Conservation (phyloP, 2,329 filamentous ascomycete species). For the Calonectria hawksworthii region DNA sequence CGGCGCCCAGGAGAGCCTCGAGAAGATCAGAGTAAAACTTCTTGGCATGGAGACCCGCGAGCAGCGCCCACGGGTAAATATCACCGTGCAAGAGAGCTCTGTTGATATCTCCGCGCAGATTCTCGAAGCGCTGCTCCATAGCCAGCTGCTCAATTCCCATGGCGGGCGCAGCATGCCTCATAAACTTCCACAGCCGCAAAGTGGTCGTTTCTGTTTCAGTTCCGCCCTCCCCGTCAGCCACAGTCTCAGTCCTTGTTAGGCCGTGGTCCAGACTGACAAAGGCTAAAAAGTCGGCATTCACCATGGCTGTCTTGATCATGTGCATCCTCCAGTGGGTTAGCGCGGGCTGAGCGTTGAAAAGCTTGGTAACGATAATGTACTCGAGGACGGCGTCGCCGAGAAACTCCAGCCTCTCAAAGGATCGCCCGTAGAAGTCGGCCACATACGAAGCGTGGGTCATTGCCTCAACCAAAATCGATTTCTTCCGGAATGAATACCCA, state of each 20-base stretch:
- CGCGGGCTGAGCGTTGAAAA: conserved; percentile 64
- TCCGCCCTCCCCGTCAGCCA: conserved; percentile 30
- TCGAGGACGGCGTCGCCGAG: conserved; percentile 90
- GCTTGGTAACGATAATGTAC: conserved; percentile 75
- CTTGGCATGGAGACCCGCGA: conserved; percentile 74
- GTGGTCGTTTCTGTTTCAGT: conserved; percentile 36
- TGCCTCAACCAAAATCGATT: conserved; percentile 80
- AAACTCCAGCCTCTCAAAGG: conserved; percentile 85
- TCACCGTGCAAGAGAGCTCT: conserved; percentile 62
- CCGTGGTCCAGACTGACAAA: conserved; percentile 75
- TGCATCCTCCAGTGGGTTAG: conserved; percentile 76
- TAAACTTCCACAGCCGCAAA: conserved; percentile 76
- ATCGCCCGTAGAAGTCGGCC: conserved; percentile 55
- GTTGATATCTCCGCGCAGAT: conserved; percentile 63
- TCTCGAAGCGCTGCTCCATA: conserved; percentile 60
- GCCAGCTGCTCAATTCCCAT: conserved; percentile 62
- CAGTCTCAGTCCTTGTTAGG: conserved; percentile 40
- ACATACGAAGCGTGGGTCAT: conserved; percentile 80
- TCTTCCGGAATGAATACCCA: conserved; percentile 79
- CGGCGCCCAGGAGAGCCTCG: conserved; percentile 83
- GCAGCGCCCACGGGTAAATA: conserved; percentile 82
- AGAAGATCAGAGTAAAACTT: conserved; percentile 90
- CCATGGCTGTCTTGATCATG: conserved; percentile 79
- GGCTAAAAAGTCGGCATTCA: conserved; percentile 84
- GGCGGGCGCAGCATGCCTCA: conserved; percentile 69